Base-by-base conservation (phyloP, 2,329 filamentous ascomycete species). In the Hypocrella siamensis region DNA sequence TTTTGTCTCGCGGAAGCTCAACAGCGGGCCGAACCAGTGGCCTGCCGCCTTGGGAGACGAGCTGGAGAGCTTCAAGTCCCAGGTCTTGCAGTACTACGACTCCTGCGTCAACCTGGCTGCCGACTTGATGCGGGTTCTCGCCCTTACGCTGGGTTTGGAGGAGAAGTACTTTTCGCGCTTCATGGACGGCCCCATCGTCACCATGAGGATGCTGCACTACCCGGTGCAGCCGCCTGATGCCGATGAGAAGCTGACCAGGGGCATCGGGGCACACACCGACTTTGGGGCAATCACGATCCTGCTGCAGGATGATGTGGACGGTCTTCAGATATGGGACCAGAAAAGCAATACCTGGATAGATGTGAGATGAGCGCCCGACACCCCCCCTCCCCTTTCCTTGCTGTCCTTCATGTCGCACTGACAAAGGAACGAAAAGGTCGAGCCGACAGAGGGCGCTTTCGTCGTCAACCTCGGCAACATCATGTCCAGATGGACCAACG, bases 271-370 rank as follows among this genome's bases (percentile, higher is more conserved):
- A 3, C 68, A 70, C 39, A 67, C 63, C 1, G 68, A 70, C 41
- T 72, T 67, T 38, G 64, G 66, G n/a, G 60, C 60, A 29, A 59
- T 72, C 28, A 72, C 68, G 1, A 52, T 72, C 19, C 57, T 73
- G 9, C 53, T 70, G 3, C 67, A 70, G 41, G 64, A 66, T 35
- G 49, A 51, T 3, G 49, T 60, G 11, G 57, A 60, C 19, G 68
- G 65, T 1, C 54, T 73, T 2, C 57, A 73, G 40, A 64, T 72
- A 4, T 56, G 61, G 32, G 56, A 68, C 35, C 46, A 49, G 12
- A 36, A 53, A 4, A 58, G 56, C 8, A 47, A 53, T 10, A 48
- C 52, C 6, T 70, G 62, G 64, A 53, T 53, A 27, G 49, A 53
- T 35, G 51, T 53, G 33, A 43, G 25, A n/a, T 6, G n/a, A 14